phyloP scores from a whole-genome alignment of 805 yeast species.

The Candida morakotiae region DNA sequence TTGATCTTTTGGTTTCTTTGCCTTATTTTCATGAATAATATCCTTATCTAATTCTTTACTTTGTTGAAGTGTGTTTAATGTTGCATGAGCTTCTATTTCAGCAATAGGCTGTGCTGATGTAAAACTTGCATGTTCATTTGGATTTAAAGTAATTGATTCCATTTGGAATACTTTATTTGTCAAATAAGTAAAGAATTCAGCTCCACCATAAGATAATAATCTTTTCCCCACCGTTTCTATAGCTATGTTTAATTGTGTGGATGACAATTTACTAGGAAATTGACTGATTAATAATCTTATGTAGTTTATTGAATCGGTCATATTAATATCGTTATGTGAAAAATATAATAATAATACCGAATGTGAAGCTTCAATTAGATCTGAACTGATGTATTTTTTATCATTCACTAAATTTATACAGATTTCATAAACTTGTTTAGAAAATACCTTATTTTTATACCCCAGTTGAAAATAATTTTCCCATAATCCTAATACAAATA shows the following conservation, averaged over 20 bases:
- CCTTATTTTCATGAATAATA: slow-evolving; percentile 26
- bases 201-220: slow-evolving; percentile 24
- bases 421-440: slow-evolving; percentile 22
- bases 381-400: slow-evolving; percentile 15
- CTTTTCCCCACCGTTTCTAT: slow-evolving; percentile 50
- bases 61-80: slow-evolving; percentile 24
- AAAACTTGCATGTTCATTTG: slow-evolving; percentile 11
- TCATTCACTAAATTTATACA: slow-evolving; percentile 31
- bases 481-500: slow-evolving; percentile 44
- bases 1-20: slow-evolving; percentile 29
- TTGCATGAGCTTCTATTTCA: slow-evolving; percentile 34
- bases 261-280: slow-evolving; percentile 53
- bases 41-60: slow-evolving; percentile 14
- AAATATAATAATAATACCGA: slow-evolving; percentile 46
- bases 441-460: slow-evolving; percentile 14
- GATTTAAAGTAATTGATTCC: slow-evolving; percentile 4
- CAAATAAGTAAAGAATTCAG: slow-evolving; percentile 40
- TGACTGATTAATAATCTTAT: slow-evolving; percentile 45
- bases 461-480: slow-evolving; percentile 40
- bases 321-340: slow-evolving; percentile 19
- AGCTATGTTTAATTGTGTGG: slow-evolving; percentile 54
- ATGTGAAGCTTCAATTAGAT: slow-evolving; percentile 58
- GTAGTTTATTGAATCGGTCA: slow-evolving; percentile 32
- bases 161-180: background rate
- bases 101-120: slow-evolving; percentile 36